Percentiles rank a stretch among this genome's conserved stretches.
Conservation (phyloP, 768 basidiomycete species). For the Psilocybe cyanescens region DNA sequence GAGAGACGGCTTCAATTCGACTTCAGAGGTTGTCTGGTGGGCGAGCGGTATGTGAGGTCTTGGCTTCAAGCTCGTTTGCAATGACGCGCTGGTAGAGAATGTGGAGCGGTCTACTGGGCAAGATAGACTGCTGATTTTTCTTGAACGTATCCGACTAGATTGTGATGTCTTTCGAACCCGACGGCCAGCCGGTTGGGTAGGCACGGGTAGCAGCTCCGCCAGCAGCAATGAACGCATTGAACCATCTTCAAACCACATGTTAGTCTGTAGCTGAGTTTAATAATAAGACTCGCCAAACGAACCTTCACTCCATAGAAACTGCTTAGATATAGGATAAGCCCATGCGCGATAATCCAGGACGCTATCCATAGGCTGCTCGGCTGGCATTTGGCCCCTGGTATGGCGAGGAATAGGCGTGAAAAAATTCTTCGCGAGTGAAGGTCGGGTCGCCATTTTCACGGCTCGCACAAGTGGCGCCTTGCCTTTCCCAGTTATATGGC, state of each 20-base stretch:
- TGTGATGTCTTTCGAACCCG: conserved; percentile 18
- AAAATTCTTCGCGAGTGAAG: conserved; percentile 47
- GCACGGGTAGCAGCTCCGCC: conserved; percentile 30
- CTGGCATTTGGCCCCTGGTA: conserved; percentile 57
- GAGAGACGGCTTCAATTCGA: not conserved
- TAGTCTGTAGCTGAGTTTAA: conserved; percentile 18
- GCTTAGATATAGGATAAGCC: conserved; percentile 46
- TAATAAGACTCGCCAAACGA: conserved; percentile 16
- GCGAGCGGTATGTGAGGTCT: not conserved
- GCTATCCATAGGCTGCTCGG: conserved; percentile 30
- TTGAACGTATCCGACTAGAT: conserved; percentile 17
- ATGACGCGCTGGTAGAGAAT: not conserved
- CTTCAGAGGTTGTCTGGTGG: not conserved
- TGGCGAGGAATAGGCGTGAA: conserved; percentile 57
- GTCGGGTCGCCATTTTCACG: conserved; percentile 20
- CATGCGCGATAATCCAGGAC: conserved; percentile 46
- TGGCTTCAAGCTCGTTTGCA: not conserved
- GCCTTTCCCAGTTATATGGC: conserved; percentile 29
- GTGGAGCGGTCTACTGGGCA: not conserved
- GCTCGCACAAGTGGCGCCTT: conserved; percentile 15
- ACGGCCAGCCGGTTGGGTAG: not conserved
- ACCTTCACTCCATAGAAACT: conserved; percentile 56
- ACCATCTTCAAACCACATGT: conserved; percentile 16
- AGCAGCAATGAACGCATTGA: conserved; percentile 40
- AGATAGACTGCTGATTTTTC: not conserved